These are phyloP conservation scores for Phytopythium montanum DNA, from an alignment of 352 stramenopile species.

Conservation along the genomic window DNA sequence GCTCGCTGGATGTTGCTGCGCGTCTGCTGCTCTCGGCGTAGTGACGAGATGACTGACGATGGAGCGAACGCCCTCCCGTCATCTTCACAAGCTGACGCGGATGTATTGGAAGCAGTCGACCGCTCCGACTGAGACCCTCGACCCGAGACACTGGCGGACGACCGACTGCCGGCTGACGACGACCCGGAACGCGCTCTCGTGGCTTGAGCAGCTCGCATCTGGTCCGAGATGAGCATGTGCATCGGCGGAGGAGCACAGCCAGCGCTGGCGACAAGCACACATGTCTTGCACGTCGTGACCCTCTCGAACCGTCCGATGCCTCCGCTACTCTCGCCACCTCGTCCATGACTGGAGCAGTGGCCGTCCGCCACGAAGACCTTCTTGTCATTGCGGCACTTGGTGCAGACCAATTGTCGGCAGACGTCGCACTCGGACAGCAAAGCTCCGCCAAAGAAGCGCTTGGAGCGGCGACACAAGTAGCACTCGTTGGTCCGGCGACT, in stretches of 20 bases:
- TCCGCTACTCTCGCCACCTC: background rate
- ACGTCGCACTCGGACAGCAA: slow-evolving; percentile 33
- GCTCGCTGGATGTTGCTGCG: background rate
- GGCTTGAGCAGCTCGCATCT: background rate
- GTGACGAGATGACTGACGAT: background rate
- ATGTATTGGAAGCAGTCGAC: background rate
- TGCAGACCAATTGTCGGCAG: slow-evolving; percentile 43
- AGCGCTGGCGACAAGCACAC: slow-evolving; percentile 25
- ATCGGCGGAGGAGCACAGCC: slow-evolving; percentile 15
- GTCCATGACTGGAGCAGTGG: slow-evolving; percentile 5
- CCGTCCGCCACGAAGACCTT: slow-evolving; percentile 27
- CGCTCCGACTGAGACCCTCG: background rate
- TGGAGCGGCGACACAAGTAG: slow-evolving; percentile 22
- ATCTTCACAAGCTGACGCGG: background rate
- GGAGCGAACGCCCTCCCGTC: background rate
- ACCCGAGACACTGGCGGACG: background rate
- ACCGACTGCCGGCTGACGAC: background rate
- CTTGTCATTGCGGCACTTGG: slow-evolving; percentile 42
- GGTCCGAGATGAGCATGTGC: slow-evolving; percentile 20
- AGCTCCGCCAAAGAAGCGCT: slow-evolving; percentile 33
- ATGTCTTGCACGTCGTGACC: slow-evolving; percentile 35
- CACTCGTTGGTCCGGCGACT: slow-evolving; percentile 15
- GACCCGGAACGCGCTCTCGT: background rate
- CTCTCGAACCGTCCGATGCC: slow-evolving; percentile 21
- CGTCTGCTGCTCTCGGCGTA: background rate